Base-by-base conservation (phyloP, 192 early-diverging fungal genomes). In the Coemansia sp. region DNA sequence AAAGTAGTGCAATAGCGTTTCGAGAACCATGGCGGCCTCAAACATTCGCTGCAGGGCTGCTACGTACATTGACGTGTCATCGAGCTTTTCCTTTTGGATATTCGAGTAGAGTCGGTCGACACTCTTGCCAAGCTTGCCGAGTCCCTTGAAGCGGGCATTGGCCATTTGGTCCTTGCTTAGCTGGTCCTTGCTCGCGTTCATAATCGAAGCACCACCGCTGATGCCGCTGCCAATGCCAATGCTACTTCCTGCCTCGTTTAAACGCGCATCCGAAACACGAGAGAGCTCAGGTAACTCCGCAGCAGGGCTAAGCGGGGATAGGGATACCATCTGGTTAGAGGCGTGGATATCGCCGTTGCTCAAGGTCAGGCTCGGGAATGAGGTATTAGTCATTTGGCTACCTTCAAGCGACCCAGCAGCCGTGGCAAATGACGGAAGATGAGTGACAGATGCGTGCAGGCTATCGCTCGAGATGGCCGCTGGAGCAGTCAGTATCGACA, bases 21-120 rank as follows among this genome's bases (percentile, higher is more conserved):
- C 82, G 33, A 84, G 44, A 3, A 65, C 61, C 82, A 84, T 79
- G 10, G 67, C 66, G 4, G 71, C 78, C 64, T 80, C 78, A 58
- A 84, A 84, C 68, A 84, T 36, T 39, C 78, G 73, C 68, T 84
- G 76, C 68, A 84, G 74, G 13, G 82, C 66, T 7, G 72, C 69
- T 22, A 76, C 74, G 41, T 84, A 84, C 13, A 62, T 66, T 0
- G 76, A 72, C 4, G 82, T 84, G 64, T 84, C 78, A 46, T 84
- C 82, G 22, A 84, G 66, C 57, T 84, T 84, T 50, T 84, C 82
- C 65, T 84, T 84, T 49, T 84, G 82, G 11, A 84, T 84, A 24
- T 80, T 84, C 4, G 82, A 84, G 65, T 84, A 84, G 16, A 84
- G 47, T n/a, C 73, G 73, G 39, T 84, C 82, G n/a, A 84, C 82